phyloP scores from a whole-genome alignment of 257 asterid species.

The Plantago ovata region DNA sequence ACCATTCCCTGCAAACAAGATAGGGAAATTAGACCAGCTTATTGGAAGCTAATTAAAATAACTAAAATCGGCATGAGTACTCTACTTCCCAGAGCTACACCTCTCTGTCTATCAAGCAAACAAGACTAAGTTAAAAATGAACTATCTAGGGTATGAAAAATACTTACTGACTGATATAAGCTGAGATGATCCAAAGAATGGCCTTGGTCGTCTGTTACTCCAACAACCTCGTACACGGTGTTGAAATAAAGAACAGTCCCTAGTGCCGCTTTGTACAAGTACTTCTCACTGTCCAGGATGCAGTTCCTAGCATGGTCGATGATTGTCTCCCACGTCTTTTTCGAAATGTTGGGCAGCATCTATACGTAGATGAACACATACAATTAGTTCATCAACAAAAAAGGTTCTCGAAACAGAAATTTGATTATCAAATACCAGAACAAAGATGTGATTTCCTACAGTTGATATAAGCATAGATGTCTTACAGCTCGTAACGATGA shows the following conservation, averaged over 20 bases:
- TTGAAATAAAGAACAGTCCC: slow-evolving; percentile 44
- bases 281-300: slow-evolving; percentile 39
- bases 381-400: not conserved
- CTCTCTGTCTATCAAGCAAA: not conserved
- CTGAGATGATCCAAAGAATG: slow-evolving; percentile 36
- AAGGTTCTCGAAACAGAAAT: not conserved
- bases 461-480: slow-evolving; percentile 3
- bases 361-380: slow-evolving; percentile 23
- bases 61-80: not conserved
- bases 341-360: slow-evolving; percentile 55
- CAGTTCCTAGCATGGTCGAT: slow-evolving; percentile 52
- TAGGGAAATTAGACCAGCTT: slow-evolving; percentile 17
- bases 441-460: too few species aligned
- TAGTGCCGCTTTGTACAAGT: slow-evolving; percentile 31
- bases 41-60: not conserved
- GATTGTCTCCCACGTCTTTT: slow-evolving; percentile 60
- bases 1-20: slow-evolving; percentile 43
- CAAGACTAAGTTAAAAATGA: slow-evolving; percentile 3
- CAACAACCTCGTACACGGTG: slow-evolving; percentile 53
- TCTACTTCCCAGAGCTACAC: not conserved
- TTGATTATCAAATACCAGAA: too few species aligned
- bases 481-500: slow-evolving; percentile 54
- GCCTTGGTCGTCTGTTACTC: slow-evolving; percentile 51
- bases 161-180: slow-evolving; percentile 51
- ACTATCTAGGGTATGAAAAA: slow-evolving; percentile 13